Evolutionary conservation across 805 yeast species (phyloP), one percentile per base, ranked within the genome.

Genomic region (Cyberlindnera xylosilytica): DNA sequence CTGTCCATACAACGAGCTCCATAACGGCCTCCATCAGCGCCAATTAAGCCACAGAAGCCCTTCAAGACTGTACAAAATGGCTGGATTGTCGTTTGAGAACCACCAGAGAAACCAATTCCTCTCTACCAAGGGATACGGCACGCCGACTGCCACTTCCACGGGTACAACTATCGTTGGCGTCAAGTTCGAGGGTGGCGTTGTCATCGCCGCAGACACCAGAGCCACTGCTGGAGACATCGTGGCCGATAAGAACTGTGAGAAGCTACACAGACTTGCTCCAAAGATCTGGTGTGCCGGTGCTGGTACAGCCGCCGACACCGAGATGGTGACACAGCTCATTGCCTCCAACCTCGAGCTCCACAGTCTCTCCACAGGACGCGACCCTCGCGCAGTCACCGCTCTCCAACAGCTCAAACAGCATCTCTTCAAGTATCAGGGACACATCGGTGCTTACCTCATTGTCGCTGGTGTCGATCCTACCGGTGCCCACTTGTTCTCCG

Each of bases 121-220:
- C 41, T 73, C 84, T 15, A 70, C 83, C 18, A 74, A 79, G 51
- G 96, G 97, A 11, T 78, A 75, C 56, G 78, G 82, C 4, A 70
- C 79, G 27, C 97, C 98, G 41, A 83, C 74, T 50, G 95, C 96
- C 28, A 93, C 99, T 1, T 88, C 97, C 18, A 93, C 99, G 1
- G 99, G 99, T 71, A 93, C 99, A n/a, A 93, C 99, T 0, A 93
- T 93, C 70, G 99, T 93, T 19, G 99, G 99, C 39, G 87, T 95
- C 62, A 86, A 84, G 60, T 91, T 85, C 66, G 72, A 86, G 41
- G 91, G 88, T 47, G 99, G 99, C 56, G 99, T 91, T 22, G 88
- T 93, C 30, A 88, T 93, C 65, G 98, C 99, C 11, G 99, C 99
- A 9, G 99, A 93, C 72, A 93, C 99, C 17, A 83, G 99, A 68